These are phyloP conservation scores for Boletus rubescentipes DNA, from an alignment of 768 basidiomycete species.

Conservation along the genomic window DNA sequence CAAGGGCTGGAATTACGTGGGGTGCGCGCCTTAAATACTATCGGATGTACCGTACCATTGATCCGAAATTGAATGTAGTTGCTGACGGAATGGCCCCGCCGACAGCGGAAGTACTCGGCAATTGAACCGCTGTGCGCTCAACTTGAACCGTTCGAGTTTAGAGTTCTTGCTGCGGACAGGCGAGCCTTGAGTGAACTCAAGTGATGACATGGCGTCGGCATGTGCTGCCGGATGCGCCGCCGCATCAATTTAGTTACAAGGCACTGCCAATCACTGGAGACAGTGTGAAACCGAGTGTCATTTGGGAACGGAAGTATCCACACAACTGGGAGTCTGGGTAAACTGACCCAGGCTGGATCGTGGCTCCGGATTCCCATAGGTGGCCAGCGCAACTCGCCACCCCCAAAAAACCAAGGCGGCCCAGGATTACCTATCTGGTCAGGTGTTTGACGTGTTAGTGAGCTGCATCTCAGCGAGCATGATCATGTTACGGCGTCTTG, in stretches of 20 bases:
- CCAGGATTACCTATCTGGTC: conserved; percentile 6
- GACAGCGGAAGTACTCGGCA: conserved; percentile 28
- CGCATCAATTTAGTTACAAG: conserved; percentile 29
- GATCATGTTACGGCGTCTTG: conserved; percentile 20
- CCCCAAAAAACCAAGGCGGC: conserved; percentile 6
- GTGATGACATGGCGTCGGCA: conserved; percentile 25
- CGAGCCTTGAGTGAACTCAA: conserved; percentile 1
- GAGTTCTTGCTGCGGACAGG: conserved; percentile 20
- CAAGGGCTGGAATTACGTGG: conserved; percentile 21
- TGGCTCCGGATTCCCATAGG: conserved; percentile 13
- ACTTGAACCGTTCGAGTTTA: conserved; percentile 11
- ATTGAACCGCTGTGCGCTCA: conserved; percentile 2
- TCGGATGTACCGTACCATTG: conserved; percentile 29
- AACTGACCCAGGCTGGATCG: conserved; percentile 3
- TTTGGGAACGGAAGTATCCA: conserved; percentile 23
- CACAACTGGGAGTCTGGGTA: conserved; percentile 11
- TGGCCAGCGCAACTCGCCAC: conserved; percentile 8
- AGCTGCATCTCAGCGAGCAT: conserved; percentile 16
- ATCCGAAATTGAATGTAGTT: conserved; percentile 31
- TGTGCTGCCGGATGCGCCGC: conserved; percentile 15
- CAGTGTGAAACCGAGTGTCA: conserved; percentile 31
- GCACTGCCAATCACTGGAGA: conserved; percentile 28
- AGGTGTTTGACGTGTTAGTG: conserved; percentile 17
- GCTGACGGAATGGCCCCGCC: conserved; percentile 23
- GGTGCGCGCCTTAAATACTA: conserved; percentile 26